Base-by-base conservation (phyloP, 768 basidiomycete species). In the Leccinum longicurvipes region DNA sequence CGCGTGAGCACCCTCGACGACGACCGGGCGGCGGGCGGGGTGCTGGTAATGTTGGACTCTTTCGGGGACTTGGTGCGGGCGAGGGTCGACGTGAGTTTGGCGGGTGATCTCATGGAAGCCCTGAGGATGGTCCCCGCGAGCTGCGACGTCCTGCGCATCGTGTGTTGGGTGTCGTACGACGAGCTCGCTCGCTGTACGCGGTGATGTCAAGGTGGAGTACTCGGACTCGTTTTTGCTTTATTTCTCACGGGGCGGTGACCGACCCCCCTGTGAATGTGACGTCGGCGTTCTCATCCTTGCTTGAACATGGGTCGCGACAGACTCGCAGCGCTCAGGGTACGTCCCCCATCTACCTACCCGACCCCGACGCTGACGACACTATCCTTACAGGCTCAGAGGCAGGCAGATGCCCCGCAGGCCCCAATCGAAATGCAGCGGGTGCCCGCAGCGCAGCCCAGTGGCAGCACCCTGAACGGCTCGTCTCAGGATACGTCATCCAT, bases 241-340 rank as follows among this genome's bases (percentile, higher is more conserved):
- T 49, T 63, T 67, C 59, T 44, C 64, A 60, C 63, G 62, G 29
- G n/a, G 21, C 21, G 41, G 41, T 23, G 21, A 42, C 17, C 14
- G 27, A 17, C 17, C 34, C 34, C 29, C 34, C 34, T 36, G 34
- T 36, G 9, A 36, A 29, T 29, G 32, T 34, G 32, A 34, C 32
- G 15, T 34, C 15, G 14, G 14, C 32, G 39, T 4, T 41, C 39
- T n/a, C 34, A 17, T 14, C 19, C 6, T 23, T 14, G 44, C n/a
- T n/a, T 52, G 45, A 47, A 27, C 63, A 85, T 92, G 82, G 91
- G 63, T 24, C 62, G 59, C 11, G 69, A 95, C 82, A 82, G 93
- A 80, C 84, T 95, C 60, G 91, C 89, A 65, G 89, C 87, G 56
- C 83, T 88, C 79, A 82, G 89, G 75, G 89, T 89, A 59, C 47